Evolutionary conservation across 1,139 yeast species (phyloP).

Genomic region (Blastobotrys petasosporus): DNA sequence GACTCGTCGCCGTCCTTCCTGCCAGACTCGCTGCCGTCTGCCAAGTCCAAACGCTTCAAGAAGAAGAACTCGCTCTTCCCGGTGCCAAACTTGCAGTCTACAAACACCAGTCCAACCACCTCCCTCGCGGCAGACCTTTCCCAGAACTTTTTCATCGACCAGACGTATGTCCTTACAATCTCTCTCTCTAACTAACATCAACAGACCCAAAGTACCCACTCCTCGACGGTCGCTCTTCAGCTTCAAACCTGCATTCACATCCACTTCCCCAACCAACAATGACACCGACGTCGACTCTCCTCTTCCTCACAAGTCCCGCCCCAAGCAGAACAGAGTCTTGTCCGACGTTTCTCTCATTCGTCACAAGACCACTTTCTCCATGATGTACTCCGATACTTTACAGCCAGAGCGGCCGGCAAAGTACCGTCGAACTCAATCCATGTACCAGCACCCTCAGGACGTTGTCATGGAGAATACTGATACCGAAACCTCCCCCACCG

Average conservation of each 20-base stretch:
- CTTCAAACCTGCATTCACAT: conserved; percentile 5
- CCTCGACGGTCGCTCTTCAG: conserved; percentile 32
- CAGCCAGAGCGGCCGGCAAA: conserved; percentile 26
- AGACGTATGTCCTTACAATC: conserved; percentile 24
- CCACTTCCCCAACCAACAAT: not conserved
- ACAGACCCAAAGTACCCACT: conserved; percentile 29
- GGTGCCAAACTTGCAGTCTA: conserved; percentile 12
- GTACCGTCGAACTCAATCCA: conserved; percentile 59
- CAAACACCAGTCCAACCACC: not conserved
- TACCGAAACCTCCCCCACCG: conserved; percentile 11
- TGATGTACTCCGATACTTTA: conserved; percentile 11
- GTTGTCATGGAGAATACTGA: conserved; percentile 27
- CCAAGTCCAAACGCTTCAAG: conserved; percentile 14
- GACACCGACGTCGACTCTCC: conserved; percentile 6
- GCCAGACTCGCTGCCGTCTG: conserved; percentile 15
- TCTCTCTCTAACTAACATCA: too few species aligned
- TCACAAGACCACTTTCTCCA: conserved; percentile 9
- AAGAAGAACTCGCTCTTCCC: conserved; percentile 14
- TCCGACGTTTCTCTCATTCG: conserved; percentile 9
- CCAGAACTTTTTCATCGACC: conserved; percentile 42
- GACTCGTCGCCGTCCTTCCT: conserved; percentile 22
- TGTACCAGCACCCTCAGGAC: conserved; percentile 48
- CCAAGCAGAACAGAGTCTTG: conserved; percentile 2
- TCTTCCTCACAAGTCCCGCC: conserved; percentile 3
- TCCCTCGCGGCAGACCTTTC: conserved; percentile 44